These are phyloP conservation scores for Silene vulgaris DNA, from an alignment of 179 eudicot species.

Conservation along the genomic window DNA sequence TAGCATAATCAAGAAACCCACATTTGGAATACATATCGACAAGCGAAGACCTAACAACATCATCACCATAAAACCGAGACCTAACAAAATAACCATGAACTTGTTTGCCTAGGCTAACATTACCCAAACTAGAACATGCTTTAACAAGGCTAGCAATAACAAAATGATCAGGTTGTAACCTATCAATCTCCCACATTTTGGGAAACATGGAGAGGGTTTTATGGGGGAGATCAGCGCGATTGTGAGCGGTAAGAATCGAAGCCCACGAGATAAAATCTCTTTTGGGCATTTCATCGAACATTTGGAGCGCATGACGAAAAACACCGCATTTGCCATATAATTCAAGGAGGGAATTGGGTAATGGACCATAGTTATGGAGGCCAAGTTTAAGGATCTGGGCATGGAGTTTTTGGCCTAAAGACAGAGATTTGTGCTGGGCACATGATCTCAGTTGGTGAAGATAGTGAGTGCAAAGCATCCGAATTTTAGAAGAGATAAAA, in stretches of 20 bases:
- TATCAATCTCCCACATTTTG: conserved; percentile 42
- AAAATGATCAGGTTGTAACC: conserved; percentile 55
- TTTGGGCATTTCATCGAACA: too few species aligned
- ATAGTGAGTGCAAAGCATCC: conserved; percentile 34
- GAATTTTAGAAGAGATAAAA: not conserved
- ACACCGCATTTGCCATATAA: conserved; percentile 57
- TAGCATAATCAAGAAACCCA: conserved; percentile 42
- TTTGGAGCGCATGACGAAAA: conserved; percentile 30
- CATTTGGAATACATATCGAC: conserved; percentile 72
- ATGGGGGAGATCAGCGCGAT: too few species aligned
- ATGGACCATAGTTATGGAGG: conserved; percentile 34
- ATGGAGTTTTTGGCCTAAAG: conserved; percentile 53
- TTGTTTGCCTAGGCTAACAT: conserved; percentile 19
- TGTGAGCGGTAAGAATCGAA: too few species aligned
- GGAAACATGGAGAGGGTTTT: conserved; percentile 27
- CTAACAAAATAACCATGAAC: conserved; percentile 47
- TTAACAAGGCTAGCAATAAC: conserved; percentile 50
- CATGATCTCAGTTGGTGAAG: conserved; percentile 32
- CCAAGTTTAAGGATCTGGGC: conserved; percentile 63
- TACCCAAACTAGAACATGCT: conserved; percentile 48
- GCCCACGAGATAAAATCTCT: too few species aligned
- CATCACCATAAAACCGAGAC: conserved; percentile 46
- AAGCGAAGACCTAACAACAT: conserved; percentile 60
- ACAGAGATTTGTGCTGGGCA: conserved; percentile 35
- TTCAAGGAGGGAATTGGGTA: conserved; percentile 51